Conservation (phyloP, 192 early-diverging fungal species). For the Coemansia sp. region DNA sequence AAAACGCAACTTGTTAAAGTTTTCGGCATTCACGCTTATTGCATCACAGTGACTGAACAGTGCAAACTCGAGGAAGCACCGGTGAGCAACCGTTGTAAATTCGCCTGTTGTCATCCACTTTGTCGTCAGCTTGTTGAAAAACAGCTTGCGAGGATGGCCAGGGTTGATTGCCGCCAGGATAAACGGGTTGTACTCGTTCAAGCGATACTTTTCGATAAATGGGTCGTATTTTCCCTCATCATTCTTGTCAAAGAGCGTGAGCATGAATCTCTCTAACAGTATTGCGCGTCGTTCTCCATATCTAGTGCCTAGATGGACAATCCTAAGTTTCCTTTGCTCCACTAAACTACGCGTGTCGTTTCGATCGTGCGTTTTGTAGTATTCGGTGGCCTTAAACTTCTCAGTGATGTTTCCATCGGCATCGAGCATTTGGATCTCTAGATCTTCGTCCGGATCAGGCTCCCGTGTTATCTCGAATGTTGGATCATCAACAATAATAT, state of each 20-base stretch:
- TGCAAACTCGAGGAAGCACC: constrained; percentile 53
- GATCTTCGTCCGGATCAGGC: constrained; percentile 30
- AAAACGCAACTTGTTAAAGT: constrained; percentile 51
- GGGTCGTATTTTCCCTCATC: constrained; percentile 45
- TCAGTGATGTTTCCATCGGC: constrained; percentile 21
- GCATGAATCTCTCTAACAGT: constrained; percentile 53
- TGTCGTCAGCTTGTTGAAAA: constrained; percentile 43
- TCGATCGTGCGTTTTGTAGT: constrained; percentile 48
- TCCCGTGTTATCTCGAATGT: constrained; percentile 38
- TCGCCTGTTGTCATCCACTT: constrained; percentile 54
- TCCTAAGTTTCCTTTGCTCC: constrained; percentile 17
- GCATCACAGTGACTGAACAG: constrained; percentile 53
- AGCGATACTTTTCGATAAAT: constrained; percentile 46
- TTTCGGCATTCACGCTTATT: constrained; percentile 49
- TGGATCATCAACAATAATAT: constrained; percentile 44
- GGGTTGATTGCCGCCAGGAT: constrained; percentile 47
- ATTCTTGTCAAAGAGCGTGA: constrained; percentile 50
- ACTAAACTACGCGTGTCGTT: constrained; percentile 28
- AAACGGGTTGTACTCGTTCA: constrained; percentile 55
- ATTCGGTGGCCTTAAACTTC: constrained; percentile 25
- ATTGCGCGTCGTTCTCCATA: constrained; percentile 38
- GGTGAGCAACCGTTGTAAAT: constrained; percentile 51
- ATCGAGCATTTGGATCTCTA: constrained; percentile 34
- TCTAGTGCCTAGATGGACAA: constrained; percentile 28
- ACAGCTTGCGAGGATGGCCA: constrained; percentile 43